Evolutionary conservation across 371 early-diverging fungal species (phyloP).

Genomic region (Dichotomocladium elegans): DNA sequence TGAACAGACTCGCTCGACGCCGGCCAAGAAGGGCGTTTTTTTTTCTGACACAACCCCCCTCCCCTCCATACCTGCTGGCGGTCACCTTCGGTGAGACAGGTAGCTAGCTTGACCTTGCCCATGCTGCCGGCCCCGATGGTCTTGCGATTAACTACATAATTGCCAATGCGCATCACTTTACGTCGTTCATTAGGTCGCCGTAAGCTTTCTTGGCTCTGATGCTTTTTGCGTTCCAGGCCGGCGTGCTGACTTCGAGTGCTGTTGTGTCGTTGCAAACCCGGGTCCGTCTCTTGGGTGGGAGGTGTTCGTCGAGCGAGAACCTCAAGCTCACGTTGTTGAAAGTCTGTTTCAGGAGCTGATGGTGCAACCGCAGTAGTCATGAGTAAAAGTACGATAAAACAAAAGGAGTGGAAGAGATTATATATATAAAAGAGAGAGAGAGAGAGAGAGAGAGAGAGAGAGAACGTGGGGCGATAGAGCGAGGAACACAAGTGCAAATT

Average conservation of each 20-base stretch:
- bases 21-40: no score
- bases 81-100: slow-evolving; percentile 30
- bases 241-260: slow-evolving; percentile 9
- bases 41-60: no score
- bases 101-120: slow-evolving; percentile 96
- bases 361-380: slow-evolving; percentile 12
- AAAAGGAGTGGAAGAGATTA: background rate
- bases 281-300: background rate
- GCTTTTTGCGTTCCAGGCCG: background rate
- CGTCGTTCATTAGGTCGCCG: slow-evolving; percentile 31
- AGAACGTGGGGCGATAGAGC: no score
- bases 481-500: no score
- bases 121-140: slow-evolving; percentile 97
- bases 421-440: background rate
- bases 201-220: slow-evolving; percentile 12
- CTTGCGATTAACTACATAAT: slow-evolving; percentile 56
- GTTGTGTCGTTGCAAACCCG: slow-evolving; percentile 5
- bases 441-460: background rate
- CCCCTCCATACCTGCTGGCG: slow-evolving; percentile 32
- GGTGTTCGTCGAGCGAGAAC: slow-evolving; percentile 4
- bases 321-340: slow-evolving; percentile 5
- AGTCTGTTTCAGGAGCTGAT: background rate
- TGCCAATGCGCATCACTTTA: slow-evolving; percentile 32
- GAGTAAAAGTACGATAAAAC: background rate
- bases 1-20: no score